Evolutionary conservation across 345 rosid genomes (phyloP).

Genomic region (Arabidopsis thaliana): DNA sequence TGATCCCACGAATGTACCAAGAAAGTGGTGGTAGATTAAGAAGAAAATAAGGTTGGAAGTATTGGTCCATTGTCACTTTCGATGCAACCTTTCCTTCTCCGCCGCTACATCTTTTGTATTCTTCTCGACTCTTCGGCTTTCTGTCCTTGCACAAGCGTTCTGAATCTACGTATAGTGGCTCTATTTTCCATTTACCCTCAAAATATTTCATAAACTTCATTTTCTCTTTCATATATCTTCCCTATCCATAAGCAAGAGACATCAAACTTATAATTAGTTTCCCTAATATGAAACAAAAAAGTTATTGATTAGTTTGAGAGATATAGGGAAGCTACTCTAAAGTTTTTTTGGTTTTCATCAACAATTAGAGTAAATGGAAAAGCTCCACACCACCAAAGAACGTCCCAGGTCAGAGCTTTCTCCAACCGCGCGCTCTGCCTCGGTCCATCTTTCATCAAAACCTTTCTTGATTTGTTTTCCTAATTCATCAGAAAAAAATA

Average conservation of each 20-base stretch:
- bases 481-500: background rate
- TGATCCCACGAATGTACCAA: constrained; percentile 74
- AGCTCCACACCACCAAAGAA: constrained; percentile 8
- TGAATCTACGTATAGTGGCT: constrained; percentile 63
- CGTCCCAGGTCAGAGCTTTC: background rate
- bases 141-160: constrained; percentile 60
- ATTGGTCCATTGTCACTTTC: constrained; percentile 67
- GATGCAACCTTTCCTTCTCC: constrained; percentile 80
- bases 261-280: background rate
- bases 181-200: constrained; percentile 73
- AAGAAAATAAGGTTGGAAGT: constrained; percentile 59
- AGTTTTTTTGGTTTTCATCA: background rate
- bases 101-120: constrained; percentile 57
- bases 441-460: constrained; percentile 28
- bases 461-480: constrained; percentile 15
- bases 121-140: constrained; percentile 63
- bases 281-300: background rate
- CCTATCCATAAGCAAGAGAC: constrained; percentile 35
- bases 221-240: constrained; percentile 71
- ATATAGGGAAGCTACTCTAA: background rate
- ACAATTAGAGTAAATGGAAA: background rate
- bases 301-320: background rate
- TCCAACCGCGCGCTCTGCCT: background rate
- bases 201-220: constrained; percentile 74
- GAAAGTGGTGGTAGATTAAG: constrained; percentile 79